Base-by-base conservation (phyloP, 371 early-diverging fungal species). In the Chytridium lagenaria region DNA sequence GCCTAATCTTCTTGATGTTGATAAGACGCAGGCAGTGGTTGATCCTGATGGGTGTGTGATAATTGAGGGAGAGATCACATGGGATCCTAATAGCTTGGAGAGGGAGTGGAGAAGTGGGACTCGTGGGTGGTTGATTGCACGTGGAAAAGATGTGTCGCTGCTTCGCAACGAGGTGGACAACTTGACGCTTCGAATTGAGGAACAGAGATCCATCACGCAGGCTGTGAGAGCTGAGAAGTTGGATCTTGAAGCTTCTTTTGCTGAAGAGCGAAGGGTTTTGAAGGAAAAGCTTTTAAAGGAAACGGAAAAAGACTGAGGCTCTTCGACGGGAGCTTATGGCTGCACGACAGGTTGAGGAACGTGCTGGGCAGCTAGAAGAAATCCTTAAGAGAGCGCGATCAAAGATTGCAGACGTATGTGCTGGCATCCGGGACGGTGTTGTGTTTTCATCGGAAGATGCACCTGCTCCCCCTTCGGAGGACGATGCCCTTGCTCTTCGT, bases 1-100 rank as follows among this genome's bases (percentile, higher is more conserved):
- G 81, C 51, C 74, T 22, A 68, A 69, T 23, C 33, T 81, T 50
- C n/a, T 78, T 19, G 71, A 57, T 1, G 31, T 76, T 16, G 52
- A 33, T 34, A 38, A 55, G 26, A 22, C 76, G n/a, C 50, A 31
- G 7, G 64, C 68, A 19, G 31, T 68, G 19, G 26, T 75, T 55
- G 77, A 80, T 34, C 59, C 66, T 30, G 55, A 50, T 3, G 44
- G 66, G 0, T 16, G 55, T 22, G 51, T 59, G 12, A 37, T 49
- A 15, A 49, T 74, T 26, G 69, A 75, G 30, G 66, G 66, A 5
- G 77, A 74, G 50, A 55, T 69, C 67, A 59, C 67, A 2, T 34
- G 34, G 5, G 61, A 73, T 34, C 59, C 51, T 30, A 37, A 38
- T 16, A 57, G 66, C n/a, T 5, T 71, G 1, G 74, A 59, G 33